Evolutionary conservation across 176 grass and related monocot genomes (phyloP).

Genomic region (Calamus simplicifolius): DNA sequence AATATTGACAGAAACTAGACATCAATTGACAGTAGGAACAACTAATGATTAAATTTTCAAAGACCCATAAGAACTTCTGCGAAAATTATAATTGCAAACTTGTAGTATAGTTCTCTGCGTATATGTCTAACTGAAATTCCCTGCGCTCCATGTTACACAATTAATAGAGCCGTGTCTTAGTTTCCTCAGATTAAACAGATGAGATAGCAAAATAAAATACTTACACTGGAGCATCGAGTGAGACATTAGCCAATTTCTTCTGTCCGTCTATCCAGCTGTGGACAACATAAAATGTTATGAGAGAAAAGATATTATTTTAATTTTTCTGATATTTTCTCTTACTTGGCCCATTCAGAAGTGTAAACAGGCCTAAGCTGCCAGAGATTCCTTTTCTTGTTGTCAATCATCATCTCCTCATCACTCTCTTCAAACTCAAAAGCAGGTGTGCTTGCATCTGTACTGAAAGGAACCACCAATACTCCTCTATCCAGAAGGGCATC

Average conservation of each 20-base stretch:
- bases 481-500: constrained; percentile 62
- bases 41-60: too few relatives aligned
- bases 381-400: constrained; percentile 48
- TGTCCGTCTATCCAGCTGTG: constrained; percentile 78
- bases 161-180: not conserved
- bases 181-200: not conserved
- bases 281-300: not conserved
- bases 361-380: constrained; percentile 74
- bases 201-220: constrained; percentile 15
- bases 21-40: too few relatives aligned
- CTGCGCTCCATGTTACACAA: too few relatives aligned
- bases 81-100: too few relatives aligned
- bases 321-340: constrained; percentile 23
- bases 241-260: constrained; percentile 81
- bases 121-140: too few relatives aligned
- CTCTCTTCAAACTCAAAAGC: constrained; percentile 28
- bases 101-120: too few relatives aligned
- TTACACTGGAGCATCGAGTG: constrained; percentile 72
- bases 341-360: constrained; percentile 60
- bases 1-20: too few relatives aligned
- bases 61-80: too few relatives aligned
- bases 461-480: constrained; percentile 70
- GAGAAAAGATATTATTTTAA: not conserved
- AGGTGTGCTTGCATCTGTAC: constrained; percentile 44
- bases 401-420: constrained; percentile 2